Evolutionary conservation across 1,139 yeast species (phyloP).

Genomic region (Protomyces inundatus): DNA sequence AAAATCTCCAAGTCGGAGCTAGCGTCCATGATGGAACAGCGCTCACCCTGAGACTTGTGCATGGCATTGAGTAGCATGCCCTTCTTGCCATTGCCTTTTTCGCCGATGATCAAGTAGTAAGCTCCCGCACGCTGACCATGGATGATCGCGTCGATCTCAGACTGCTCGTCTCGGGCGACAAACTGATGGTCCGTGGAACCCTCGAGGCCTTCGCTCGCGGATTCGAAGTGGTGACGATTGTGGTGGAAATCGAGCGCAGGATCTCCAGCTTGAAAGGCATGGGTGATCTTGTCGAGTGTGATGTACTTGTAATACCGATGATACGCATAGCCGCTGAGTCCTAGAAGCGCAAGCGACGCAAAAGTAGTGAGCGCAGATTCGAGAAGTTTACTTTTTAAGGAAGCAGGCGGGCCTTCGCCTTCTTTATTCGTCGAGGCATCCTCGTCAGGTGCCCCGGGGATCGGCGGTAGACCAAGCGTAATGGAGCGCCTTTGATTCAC

Average conservation of each 20-base stretch:
- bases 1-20: slow-evolving; percentile 84
- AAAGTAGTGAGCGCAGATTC: slow-evolving; percentile 74
- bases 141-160: slow-evolving; percentile 58
- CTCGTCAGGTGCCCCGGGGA: slow-evolving; percentile 1
- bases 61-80: slow-evolving; percentile 67
- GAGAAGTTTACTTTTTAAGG: slow-evolving; percentile 37
- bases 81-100: slow-evolving; percentile 82
- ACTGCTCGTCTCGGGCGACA: slow-evolving; percentile 67
- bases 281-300: slow-evolving; percentile 59
- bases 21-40: slow-evolving; percentile 72
- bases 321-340: slow-evolving; percentile 64
- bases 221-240: slow-evolving; percentile 4
- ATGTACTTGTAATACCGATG: slow-evolving; percentile 58
- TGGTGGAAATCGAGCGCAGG: slow-evolving; percentile 52
- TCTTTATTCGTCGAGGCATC: neutral
- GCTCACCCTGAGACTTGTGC: slow-evolving; percentile 57
- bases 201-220: neutral
- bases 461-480: slow-evolving; percentile 19
- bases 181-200: slow-evolving; percentile 23
- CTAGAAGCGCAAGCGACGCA: slow-evolving; percentile 66
- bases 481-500: slow-evolving; percentile 5
- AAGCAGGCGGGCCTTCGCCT: neutral
- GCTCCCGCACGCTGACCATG: slow-evolving; percentile 60
- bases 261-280: slow-evolving; percentile 65
- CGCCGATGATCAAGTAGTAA: slow-evolving; percentile 70